phyloP scores from a whole-genome alignment of 106 monocot species.

The Acorus calamus region DNA sequence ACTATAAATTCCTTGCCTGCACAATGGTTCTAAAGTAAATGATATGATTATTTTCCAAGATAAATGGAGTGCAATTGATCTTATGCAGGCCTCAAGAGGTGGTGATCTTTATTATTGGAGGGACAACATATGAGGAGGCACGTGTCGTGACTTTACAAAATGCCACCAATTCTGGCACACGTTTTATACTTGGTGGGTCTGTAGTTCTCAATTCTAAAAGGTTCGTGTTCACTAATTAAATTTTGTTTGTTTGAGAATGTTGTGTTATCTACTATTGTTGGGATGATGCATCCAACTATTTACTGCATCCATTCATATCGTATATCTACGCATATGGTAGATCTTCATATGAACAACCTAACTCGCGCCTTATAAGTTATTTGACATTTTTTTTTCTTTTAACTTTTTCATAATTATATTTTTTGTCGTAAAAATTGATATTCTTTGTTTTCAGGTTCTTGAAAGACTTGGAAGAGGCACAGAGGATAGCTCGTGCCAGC shows the following conservation, averaged over 20 bases:
- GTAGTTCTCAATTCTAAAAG: conserved; percentile 82
- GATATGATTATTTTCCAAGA: no score
- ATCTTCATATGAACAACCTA: no score
- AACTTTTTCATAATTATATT: not conserved
- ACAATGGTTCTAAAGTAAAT: no score
- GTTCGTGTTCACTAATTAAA: conserved; percentile 29
- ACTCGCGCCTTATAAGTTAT: no score
- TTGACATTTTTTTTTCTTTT: no score
- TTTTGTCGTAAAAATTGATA: not conserved
- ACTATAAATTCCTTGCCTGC: no score
- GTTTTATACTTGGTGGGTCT: conserved; percentile 89
- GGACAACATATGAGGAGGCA: conserved; percentile 93
- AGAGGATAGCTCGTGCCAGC: conserved; percentile 56
- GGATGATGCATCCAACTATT: not conserved
- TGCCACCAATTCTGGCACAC: conserved; percentile 74
- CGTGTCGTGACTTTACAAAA: conserved; percentile 75
- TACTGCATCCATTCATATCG: not conserved
- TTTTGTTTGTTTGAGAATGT: not conserved
- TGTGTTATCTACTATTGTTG: not conserved
- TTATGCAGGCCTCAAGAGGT: conserved; percentile 81
- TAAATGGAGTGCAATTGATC: not conserved
- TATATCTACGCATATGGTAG: not conserved
- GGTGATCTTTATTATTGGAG: conserved; percentile 89
- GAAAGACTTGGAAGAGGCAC: conserved; percentile 87
- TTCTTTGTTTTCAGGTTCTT: conserved; percentile 43